A percentile compares a stretch with the other conserved stretches of the same genome.
phyloP scores from a whole-genome alignment of 805 yeast species.

The Torulaspora delbrueckii region DNA sequence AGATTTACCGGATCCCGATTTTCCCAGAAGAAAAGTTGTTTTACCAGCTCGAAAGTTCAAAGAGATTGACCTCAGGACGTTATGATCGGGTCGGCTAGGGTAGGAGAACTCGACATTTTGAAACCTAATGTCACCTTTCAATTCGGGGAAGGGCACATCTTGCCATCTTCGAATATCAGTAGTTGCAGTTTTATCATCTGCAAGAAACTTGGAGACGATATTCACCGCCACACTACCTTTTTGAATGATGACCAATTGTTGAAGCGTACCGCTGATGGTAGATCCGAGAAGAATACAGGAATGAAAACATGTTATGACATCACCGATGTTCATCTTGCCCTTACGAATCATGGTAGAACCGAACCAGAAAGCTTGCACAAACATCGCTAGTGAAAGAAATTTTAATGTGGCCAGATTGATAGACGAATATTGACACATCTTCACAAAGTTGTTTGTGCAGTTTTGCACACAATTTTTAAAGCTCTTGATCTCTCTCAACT shows the following conservation, averaged over 20 bases:
- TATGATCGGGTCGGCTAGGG: conserved; percentile 47
- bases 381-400: conserved; percentile 60
- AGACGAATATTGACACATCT: conserved; percentile 45
- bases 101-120: conserved; percentile 55
- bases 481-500: conserved; percentile 44
- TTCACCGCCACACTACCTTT: conserved; percentile 67
- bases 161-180: conserved; percentile 7
- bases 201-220: conserved; percentile 43
- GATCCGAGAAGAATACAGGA: conserved; percentile 73
- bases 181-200: conserved; percentile 6
- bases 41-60: conserved; percentile 43
- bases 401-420: conserved; percentile 53
- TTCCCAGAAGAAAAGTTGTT: conserved; percentile 69
- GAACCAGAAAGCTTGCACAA: conserved; percentile 90
- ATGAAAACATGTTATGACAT: conserved; percentile 77
- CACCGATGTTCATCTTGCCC: conserved; percentile 50
- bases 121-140: conserved; percentile 6
- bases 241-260: conserved; percentile 56
- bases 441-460: conserved; percentile 40
- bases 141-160: conserved; percentile 22
- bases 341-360: conserved; percentile 63
- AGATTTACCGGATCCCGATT: conserved; percentile 92
- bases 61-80: conserved; percentile 46
- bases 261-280: conserved; percentile 49
- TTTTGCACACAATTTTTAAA: conserved; percentile 35